A percentile compares a stretch with the other conserved stretches of the same genome.
These are phyloP conservation scores for Entonaema liquescens DNA, from an alignment of 495 filamentous ascomycete genomes.

Conservation along the genomic window DNA sequence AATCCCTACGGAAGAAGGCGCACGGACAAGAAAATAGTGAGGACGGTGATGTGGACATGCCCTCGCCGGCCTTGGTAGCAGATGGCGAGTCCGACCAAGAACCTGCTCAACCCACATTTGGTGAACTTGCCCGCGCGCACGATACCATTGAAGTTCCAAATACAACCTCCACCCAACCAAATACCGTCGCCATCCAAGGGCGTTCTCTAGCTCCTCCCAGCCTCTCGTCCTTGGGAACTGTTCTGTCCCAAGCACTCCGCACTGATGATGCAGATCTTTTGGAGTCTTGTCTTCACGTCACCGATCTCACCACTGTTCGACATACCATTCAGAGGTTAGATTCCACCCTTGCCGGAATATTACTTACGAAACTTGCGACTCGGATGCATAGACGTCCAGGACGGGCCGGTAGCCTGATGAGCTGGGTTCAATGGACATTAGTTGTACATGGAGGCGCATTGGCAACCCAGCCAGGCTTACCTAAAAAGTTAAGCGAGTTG, in stretches of 20 bases:
- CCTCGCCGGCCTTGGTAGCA: constrained; percentile 55
- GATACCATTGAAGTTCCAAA: constrained; percentile 81
- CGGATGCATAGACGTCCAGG: constrained; percentile 87
- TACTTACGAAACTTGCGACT: constrained; percentile 86
- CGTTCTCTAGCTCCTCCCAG: constrained; percentile 65
- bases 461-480: constrained; percentile 78
- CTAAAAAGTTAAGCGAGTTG: constrained; percentile 77
- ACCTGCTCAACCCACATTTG: constrained; percentile 75
- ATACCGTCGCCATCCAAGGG: constrained; percentile 44
- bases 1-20: constrained; percentile 7
- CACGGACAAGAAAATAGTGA: constrained; percentile 16
- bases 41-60: constrained; percentile 53
- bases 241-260: constrained; percentile 89
- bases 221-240: constrained; percentile 84
- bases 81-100: constrained; percentile 61
- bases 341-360: constrained; percentile 76
- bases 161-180: constrained; percentile 56
- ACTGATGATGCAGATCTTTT: constrained; percentile 89
- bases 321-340: constrained; percentile 90
- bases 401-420: constrained; percentile 87
- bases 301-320: constrained; percentile 76
- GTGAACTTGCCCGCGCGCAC: constrained; percentile 80
- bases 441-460: constrained; percentile 93
- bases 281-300: constrained; percentile 87
- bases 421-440: constrained; percentile 97